Base-by-base conservation (phyloP, 176 grass and related monocot species). In the Zoysia japonica region DNA sequence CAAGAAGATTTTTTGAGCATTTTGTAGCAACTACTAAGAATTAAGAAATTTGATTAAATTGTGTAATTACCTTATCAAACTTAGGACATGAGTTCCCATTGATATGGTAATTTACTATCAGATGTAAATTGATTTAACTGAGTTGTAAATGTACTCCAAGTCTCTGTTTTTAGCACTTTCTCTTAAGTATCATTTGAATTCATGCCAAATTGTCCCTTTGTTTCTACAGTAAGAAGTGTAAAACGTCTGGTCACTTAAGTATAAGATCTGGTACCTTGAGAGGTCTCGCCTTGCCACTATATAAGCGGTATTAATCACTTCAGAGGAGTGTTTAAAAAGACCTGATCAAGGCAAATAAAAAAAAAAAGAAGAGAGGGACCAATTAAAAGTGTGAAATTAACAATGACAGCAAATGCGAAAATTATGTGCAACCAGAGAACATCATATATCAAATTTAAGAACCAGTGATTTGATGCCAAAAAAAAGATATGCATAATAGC, bases 221-320 rank as follows among this genome's bases (percentile, higher is more conserved):
- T 82, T 68, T 68, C 9, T 35, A 75, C 51, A 19, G 47, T 17
- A 78, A 39, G 50, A 71, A 41, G 39, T 5, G 3, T 38, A 38
- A 28, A 75, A 62, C 67, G 50, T 71, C 36, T 11, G 9, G 48
- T 77, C 44, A 70, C 44, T 70, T 80, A 71, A 71, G 17, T 68
- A 70, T 47, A 47, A 69, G 20, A 71, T 85, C 43, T 43, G n/a
- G 37, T 93, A 99, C 96, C 90, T 99, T 71, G 96, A 99, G 56
- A 99, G 84, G 74, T 99, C 96, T 53, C 28, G 91, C 62, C 96
- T 99, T 76, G 96, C 89, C 74, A 93, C 73, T 87, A 99, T 67
- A 75, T 99, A 99, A 55, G 96, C 92, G 6, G 96, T 99, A 79
- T 95, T 95, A 39, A 93, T 59, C 54, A 83, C 82, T 82, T 93